Percentiles rank a stretch among this genome's conserved stretches.
Evolutionary conservation across 2,329 filamentous ascomycete species (phyloP).

Genomic region (Fusarium beomiforme): DNA sequence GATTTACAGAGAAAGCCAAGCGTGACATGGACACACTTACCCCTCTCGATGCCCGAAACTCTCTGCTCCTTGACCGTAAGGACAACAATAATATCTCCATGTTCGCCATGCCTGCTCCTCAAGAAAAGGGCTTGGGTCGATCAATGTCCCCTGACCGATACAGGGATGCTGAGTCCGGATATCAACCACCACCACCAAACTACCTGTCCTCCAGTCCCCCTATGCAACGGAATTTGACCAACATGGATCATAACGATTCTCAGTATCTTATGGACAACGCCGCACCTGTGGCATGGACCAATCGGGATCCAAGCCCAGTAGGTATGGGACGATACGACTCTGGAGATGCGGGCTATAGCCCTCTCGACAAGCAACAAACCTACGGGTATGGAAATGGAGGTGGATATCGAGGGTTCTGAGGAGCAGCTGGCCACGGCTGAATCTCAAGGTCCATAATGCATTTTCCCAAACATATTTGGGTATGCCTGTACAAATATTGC

Average conservation of each 20-base stretch:
- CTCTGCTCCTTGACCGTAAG: slow-evolving; percentile 75
- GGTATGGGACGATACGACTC: slow-evolving; percentile 30
- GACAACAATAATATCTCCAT: slow-evolving; percentile 51
- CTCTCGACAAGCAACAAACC: slow-evolving; percentile 30
- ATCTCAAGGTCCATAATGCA: slow-evolving; percentile 26
- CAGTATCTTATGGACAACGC: slow-evolving; percentile 53
- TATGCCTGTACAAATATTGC: slow-evolving; percentile 22
- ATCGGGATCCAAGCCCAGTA: slow-evolving; percentile 25
- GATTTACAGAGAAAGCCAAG: slow-evolving; percentile 73
- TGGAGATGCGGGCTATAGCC: slow-evolving; percentile 36
- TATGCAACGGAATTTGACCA: slow-evolving; percentile 52
- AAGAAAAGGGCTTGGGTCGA: slow-evolving; percentile 48
- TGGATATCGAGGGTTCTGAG: slow-evolving; percentile 42
- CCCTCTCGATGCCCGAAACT: slow-evolving; percentile 86
- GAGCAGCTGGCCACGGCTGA: slow-evolving; percentile 6
- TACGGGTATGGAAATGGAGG: slow-evolving; percentile 39
- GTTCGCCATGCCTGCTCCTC: slow-evolving; percentile 55
- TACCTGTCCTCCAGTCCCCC: slow-evolving; percentile 42
- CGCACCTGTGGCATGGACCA: slow-evolving; percentile 52
- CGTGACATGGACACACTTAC: slow-evolving; percentile 85
- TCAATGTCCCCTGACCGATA: slow-evolving; percentile 49
- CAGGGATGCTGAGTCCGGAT: slow-evolving; percentile 37
- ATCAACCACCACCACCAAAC: slow-evolving; percentile 30
- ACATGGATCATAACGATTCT: slow-evolving; percentile 47
- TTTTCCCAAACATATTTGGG: slow-evolving; percentile 7